Percentiles rank a stretch among this genome's conserved stretches.
These are phyloP conservation scores for Larix kaempferi DNA, from an alignment of 75 land plant genomes.

Conservation along the genomic window DNA sequence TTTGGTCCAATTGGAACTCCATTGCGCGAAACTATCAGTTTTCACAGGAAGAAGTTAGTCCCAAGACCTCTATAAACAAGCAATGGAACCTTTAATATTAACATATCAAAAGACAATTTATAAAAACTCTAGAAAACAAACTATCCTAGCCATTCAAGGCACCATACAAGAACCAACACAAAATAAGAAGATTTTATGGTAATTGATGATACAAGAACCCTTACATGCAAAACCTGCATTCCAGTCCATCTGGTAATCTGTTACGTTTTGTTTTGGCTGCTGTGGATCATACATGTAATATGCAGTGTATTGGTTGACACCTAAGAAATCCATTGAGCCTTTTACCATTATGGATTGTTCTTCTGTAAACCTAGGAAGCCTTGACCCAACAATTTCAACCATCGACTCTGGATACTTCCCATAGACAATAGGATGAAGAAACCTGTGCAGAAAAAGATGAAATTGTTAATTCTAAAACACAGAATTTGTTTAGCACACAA, in stretches of 20 bases:
- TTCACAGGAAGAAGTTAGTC: background rate
- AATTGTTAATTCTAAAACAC: background rate
- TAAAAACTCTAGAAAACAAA: background rate
- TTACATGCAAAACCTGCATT: slow-evolving; percentile 57
- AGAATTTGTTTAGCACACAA: background rate
- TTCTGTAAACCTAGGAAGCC: slow-evolving; percentile 2
- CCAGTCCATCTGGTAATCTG: slow-evolving; percentile 58
- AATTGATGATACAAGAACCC: background rate
- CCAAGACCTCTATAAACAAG: too few relatives aligned
- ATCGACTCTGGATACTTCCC: slow-evolving; percentile 71
- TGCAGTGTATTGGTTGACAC: slow-evolving; percentile 64
- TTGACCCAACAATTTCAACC: slow-evolving; percentile 48
- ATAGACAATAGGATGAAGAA: slow-evolving; percentile 62
- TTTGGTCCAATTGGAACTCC: slow-evolving; percentile 77
- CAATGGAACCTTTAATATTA: too few relatives aligned
- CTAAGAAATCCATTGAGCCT: slow-evolving; percentile 57
- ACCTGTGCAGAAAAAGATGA: slow-evolving; percentile 29
- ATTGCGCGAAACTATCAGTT: slow-evolving; percentile 37
- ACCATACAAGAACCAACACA: background rate
- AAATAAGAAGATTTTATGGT: background rate
- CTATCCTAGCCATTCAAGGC: too few relatives aligned
- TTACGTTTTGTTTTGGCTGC: slow-evolving; percentile 6
- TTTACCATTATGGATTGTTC: slow-evolving; percentile 34
- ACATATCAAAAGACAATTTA: too few relatives aligned
- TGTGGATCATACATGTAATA: slow-evolving; percentile 54